phyloP scores from a whole-genome alignment of 371 early-diverging fungal genomes.

The Mucor circinelloides region DNA sequence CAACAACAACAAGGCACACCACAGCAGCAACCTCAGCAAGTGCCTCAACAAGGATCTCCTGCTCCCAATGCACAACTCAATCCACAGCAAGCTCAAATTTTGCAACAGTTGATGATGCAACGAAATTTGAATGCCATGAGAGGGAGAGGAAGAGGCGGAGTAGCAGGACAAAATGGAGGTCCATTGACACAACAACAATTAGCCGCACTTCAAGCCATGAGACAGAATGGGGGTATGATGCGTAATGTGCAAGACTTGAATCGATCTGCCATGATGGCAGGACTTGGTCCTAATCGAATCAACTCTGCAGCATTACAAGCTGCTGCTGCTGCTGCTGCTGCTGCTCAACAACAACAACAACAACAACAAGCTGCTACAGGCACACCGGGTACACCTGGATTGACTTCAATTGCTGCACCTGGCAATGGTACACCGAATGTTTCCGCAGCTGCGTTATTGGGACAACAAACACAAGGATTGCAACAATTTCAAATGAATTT shows the following conservation, averaged over 20 bases:
- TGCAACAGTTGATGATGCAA: constrained; percentile 43
- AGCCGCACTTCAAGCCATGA: constrained; percentile 29
- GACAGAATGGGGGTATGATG: constrained; percentile 13
- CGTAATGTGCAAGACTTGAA: constrained; percentile 11
- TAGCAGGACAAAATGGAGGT: background rate
- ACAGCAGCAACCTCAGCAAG: constrained; percentile 27
- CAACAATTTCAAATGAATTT: constrained; percentile 43
- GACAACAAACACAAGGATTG: constrained; percentile 1
- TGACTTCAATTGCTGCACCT: constrained; percentile 6
- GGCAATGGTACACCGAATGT: background rate
- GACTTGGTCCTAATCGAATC: constrained; percentile 8
- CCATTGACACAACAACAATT: constrained; percentile 33
- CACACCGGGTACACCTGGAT: constrained; percentile 10
- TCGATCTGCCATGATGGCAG: constrained; percentile 17
- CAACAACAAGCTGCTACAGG: constrained; percentile 7
- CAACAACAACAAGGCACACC: constrained; percentile 19
- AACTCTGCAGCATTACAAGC: constrained; percentile 22
- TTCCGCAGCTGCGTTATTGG: background rate
- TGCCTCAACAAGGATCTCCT: constrained; percentile 5
- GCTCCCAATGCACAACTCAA: constrained; percentile 27
- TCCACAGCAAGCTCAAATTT: constrained; percentile 31
- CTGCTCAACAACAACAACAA: background rate
- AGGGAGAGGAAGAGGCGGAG: constrained; percentile 35
- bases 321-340: constrained; percentile 8
- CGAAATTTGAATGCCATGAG: constrained; percentile 25